These are phyloP conservation scores for Wickerhamomyces queroliae DNA, from an alignment of 805 yeast genomes.

Conservation along the genomic window DNA sequence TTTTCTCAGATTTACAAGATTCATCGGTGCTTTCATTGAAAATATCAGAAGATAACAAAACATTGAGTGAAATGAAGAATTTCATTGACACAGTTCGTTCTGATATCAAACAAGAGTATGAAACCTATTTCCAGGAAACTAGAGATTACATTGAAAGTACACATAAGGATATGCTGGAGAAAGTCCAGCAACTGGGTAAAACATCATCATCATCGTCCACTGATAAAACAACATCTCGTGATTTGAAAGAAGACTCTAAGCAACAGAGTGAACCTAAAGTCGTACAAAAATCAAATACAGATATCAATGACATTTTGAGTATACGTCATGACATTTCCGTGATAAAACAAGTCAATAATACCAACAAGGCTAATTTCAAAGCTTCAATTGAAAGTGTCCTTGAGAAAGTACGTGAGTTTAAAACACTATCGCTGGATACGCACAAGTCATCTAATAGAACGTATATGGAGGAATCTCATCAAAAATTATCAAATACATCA, in stretches of 20 bases:
- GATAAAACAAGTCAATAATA: conserved; percentile 48
- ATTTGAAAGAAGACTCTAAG: too few relatives aligned
- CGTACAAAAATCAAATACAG: too few relatives aligned
- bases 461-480: conserved; percentile 75
- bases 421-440: conserved; percentile 36
- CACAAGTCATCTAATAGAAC: conserved; percentile 31
- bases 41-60: conserved; percentile 32
- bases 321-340: conserved; percentile 55
- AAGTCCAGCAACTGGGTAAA: conserved; percentile 8
- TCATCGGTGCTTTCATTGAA: conserved; percentile 58
- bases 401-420: conserved; percentile 44
- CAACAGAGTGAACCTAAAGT: too few relatives aligned
- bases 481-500: conserved; percentile 67
- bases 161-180: conserved; percentile 12
- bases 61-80: conserved; percentile 9
- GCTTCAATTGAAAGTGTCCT: conserved; percentile 37
- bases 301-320: conserved; percentile 25
- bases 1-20: conserved; percentile 48
- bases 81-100: conserved; percentile 15
- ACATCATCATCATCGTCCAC: not conserved
- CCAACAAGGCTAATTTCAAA: conserved; percentile 37
- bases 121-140: conserved; percentile 11
- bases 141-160: conserved; percentile 21
- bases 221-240: too few relatives aligned
- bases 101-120: conserved; percentile 9